phyloP scores from a whole-genome alignment of 441 rosid genomes.

The Corymbia citriodora region DNA sequence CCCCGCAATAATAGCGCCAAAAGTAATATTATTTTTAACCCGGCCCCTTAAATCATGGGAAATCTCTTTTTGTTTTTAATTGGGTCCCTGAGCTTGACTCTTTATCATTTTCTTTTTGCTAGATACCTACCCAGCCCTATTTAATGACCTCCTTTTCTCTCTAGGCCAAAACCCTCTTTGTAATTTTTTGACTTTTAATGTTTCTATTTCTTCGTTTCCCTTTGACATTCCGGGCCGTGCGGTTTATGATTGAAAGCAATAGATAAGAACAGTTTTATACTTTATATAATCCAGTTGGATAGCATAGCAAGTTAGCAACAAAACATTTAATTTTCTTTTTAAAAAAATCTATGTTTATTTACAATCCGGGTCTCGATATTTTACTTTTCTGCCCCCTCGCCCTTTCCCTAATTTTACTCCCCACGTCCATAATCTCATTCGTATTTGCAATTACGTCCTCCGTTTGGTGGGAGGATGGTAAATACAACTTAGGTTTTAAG shows the following conservation, averaged over 20 bases:
- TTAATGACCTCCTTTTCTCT: not conserved
- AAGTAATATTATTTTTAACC: not conserved
- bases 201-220: not conserved
- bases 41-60: not conserved
- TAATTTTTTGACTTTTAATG: not conserved
- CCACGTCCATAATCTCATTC: not conserved
- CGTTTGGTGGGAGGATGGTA: not conserved
- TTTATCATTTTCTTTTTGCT: not conserved
- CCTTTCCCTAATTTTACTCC: not conserved
- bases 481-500: not conserved
- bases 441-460: not conserved
- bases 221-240: constrained; percentile 26
- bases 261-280: not conserved
- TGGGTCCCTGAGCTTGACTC: not conserved
- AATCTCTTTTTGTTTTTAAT: not conserved
- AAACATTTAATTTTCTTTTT: too few species aligned
- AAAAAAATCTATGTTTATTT: not conserved
- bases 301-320: not conserved
- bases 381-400: not conserved
- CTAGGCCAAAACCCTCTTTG: not conserved
- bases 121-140: not conserved
- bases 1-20: not conserved
- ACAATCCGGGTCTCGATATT: not conserved
- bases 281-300: not conserved
- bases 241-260: constrained; percentile 21